Evolutionary conservation across 2,329 filamentous ascomycete genomes (phyloP), one percentile per base, ranked within the genome.

Genomic region (Fonsecaea pugnacius): DNA sequence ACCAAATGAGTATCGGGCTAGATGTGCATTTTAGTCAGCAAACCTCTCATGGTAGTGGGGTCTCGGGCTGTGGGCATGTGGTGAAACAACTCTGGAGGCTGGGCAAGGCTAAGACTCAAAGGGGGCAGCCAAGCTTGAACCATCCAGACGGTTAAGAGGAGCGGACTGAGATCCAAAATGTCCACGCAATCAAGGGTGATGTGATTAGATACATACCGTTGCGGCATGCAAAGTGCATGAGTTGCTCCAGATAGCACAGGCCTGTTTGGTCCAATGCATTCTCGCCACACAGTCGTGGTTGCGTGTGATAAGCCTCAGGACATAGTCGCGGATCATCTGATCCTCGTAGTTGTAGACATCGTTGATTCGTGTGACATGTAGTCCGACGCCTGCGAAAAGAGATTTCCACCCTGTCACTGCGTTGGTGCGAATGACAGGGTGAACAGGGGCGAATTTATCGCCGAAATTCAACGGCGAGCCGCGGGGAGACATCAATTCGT

Each of bases 351-450:
- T 70, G 1, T 75, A 78, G 24, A 84, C 66, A 48, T 76, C 81
- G 58, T 83, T 82, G 72, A 84, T 80, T 16, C 69, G 52, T 53
- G 73, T 71, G 0, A 76, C 73, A 60, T 78, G 78, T 32, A 76
- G 72, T 0, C 80, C 81, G 16, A 82, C 74, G 1, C 74, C 76
- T 1, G 75, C 79, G 63, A 78, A 86, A 12, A 87, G 75, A 60
- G 78, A 82, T 74, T 87, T 87, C 85, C 86, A 88, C 0, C 85
- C 85, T 0, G 85, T 88, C 0, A 88, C 85, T 0, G 86, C 86
- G 67, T 89, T 87, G 1, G 85, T 88, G 18, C 85, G 80, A 6
- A 87, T 78, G 0, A 87, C 79, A 0, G 85, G 85, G 68, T 88
- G 85, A 0, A 79, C 74, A 0, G 85, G 80, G 24, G 75, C 75